These are phyloP conservation scores for Amylocarpus encephaloides DNA, from an alignment of 2,329 filamentous ascomycete species.

Conservation along the genomic window DNA sequence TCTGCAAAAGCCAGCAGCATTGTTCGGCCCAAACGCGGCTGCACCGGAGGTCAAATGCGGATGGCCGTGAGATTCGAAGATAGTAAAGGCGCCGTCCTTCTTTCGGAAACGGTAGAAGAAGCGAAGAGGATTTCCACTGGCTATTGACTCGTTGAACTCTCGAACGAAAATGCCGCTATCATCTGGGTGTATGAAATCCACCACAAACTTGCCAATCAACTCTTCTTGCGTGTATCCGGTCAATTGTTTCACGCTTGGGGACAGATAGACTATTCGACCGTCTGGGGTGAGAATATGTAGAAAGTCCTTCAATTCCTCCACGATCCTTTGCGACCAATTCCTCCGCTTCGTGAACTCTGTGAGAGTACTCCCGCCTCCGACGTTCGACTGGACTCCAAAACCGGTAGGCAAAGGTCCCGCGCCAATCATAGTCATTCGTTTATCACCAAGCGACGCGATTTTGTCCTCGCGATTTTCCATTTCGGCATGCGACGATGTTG, in stretches of 20 bases:
- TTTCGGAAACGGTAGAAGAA: conserved; percentile 82
- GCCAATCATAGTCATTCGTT: conserved; percentile 24
- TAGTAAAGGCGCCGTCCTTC: conserved; percentile 65
- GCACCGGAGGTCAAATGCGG: conserved; percentile 73
- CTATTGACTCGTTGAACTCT: conserved; percentile 85
- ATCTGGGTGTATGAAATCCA: conserved; percentile 78
- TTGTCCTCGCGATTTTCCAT: conserved; percentile 14
- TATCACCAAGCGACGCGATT: conserved; percentile 12
- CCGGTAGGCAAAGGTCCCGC: conserved; percentile 29
- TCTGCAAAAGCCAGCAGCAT: conserved; percentile 66
- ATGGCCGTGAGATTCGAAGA: conserved; percentile 90
- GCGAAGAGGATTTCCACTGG: conserved; percentile 69
- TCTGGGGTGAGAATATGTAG: conserved; percentile 81
- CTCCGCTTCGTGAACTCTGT: conserved; percentile 60
- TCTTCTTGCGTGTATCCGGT: conserved; percentile 70
- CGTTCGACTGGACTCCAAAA: conserved; percentile 24
- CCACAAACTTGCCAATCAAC: conserved; percentile 68
- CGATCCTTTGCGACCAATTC: conserved; percentile 82
- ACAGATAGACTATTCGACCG: conserved; percentile 79
- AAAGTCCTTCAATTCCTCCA: conserved; percentile 86
- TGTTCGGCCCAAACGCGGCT: conserved; percentile 55
- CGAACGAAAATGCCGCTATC: conserved; percentile 77
- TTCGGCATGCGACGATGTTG: conserved; percentile 16
- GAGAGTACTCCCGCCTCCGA: conserved; percentile 43
- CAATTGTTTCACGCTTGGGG: conserved; percentile 65